phyloP scores from a whole-genome alignment of 768 basidiomycete genomes.

The Serendipita sp. region DNA sequence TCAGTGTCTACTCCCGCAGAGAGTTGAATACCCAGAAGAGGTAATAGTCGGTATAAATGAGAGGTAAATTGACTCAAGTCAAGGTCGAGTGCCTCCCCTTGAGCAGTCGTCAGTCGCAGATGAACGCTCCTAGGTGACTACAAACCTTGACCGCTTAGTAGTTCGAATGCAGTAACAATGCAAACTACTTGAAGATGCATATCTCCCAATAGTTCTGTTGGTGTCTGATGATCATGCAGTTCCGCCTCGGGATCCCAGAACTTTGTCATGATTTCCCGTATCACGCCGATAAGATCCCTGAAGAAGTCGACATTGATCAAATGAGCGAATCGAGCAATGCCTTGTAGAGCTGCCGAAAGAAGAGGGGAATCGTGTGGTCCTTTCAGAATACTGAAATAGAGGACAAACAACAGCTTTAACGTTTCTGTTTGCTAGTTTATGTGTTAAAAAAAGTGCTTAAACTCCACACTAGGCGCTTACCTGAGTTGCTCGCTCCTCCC shows the following conservation, averaged over 20 bases:
- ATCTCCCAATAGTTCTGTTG: slow-evolving; percentile 21
- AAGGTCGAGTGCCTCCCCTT: slow-evolving; percentile 94
- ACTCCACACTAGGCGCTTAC: slow-evolving; percentile 31
- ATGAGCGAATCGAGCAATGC: slow-evolving; percentile 87
- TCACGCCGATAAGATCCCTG: slow-evolving; percentile 77
- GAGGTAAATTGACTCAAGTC: slow-evolving; percentile 83
- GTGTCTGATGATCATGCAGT: slow-evolving; percentile 26
- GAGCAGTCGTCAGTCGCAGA: slow-evolving; percentile 8
- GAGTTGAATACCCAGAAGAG: slow-evolving; percentile 50
- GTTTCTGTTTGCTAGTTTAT: slow-evolving; percentile 86
- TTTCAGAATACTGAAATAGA: slow-evolving; percentile 95
- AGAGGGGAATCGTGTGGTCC: slow-evolving; percentile 62
- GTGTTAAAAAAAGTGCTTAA: neutral
- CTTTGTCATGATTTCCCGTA: slow-evolving; percentile 59
- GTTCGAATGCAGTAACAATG: slow-evolving; percentile 93
- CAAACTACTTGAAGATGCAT: slow-evolving; percentile 57
- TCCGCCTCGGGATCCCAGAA: slow-evolving; percentile 17
- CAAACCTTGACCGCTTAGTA: slow-evolving; percentile 84
- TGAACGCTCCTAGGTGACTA: slow-evolving; percentile 17
- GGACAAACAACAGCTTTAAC: slow-evolving; percentile 86
- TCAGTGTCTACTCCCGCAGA: slow-evolving; percentile 41
- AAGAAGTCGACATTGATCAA: slow-evolving; percentile 98
- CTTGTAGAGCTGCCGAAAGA: slow-evolving; percentile 74
- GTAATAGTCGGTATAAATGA: slow-evolving; percentile 67
- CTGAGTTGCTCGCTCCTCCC: slow-evolving; percentile 68